Evolutionary conservation across 2,329 filamentous ascomycete genomes (phyloP).

Genomic region (Ciborinia camelliae): DNA sequence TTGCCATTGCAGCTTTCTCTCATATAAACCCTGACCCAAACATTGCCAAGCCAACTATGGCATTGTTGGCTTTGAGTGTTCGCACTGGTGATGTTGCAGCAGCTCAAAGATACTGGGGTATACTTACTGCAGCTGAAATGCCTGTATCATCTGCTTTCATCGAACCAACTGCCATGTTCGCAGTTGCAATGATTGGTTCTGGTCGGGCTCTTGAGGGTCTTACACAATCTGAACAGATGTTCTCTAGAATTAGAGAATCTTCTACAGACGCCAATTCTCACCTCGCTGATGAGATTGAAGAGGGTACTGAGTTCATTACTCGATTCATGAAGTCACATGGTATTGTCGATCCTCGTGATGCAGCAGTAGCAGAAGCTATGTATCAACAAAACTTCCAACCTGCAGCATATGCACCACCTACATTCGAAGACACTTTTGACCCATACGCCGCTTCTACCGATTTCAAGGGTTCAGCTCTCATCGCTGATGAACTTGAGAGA

Average conservation of each 20-base stretch:
- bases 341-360: slow-evolving; percentile 53
- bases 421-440: slow-evolving; percentile 80
- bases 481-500: slow-evolving; percentile 85
- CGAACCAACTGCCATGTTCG: slow-evolving; percentile 87
- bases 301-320: slow-evolving; percentile 69
- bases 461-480: slow-evolving; percentile 86
- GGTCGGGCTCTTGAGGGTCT: slow-evolving; percentile 82
- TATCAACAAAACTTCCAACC: slow-evolving; percentile 47
- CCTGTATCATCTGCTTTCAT: slow-evolving; percentile 64
- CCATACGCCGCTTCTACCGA: slow-evolving; percentile 89
- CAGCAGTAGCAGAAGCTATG: slow-evolving; percentile 45
- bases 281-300: slow-evolving; percentile 76
- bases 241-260: slow-evolving; percentile 71
- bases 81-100: slow-evolving; percentile 75
- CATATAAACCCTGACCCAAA: slow-evolving; percentile 52
- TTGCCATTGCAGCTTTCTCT: slow-evolving; percentile 65
- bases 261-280: slow-evolving; percentile 51
- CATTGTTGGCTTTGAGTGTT: slow-evolving; percentile 82
- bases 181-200: slow-evolving; percentile 80
- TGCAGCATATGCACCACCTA: slow-evolving; percentile 55
- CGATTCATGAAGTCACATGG: slow-evolving; percentile 56
- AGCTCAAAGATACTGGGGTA: slow-evolving; percentile 77
- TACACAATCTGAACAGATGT: slow-evolving; percentile 78
- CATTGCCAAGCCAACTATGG: slow-evolving; percentile 62
- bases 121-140: slow-evolving; percentile 62